phyloP scores from a whole-genome alignment of 2,329 filamentous ascomycete genomes.

The Furcasterigmium furcatum region DNA sequence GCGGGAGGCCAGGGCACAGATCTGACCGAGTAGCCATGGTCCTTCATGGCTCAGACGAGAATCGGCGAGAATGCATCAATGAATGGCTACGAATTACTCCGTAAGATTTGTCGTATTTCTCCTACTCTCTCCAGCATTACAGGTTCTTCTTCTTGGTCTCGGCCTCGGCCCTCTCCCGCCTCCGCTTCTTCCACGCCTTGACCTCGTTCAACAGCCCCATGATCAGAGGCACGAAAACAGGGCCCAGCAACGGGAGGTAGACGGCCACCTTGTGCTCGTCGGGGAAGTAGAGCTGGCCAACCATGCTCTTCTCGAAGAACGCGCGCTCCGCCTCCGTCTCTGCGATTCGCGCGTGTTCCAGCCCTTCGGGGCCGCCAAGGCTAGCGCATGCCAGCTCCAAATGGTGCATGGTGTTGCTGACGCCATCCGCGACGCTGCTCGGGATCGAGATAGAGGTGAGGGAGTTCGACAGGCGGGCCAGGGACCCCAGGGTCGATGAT shows the following conservation, averaged over 20 bases:
- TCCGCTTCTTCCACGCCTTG: constrained; percentile 54
- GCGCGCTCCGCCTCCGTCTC: constrained; percentile 88
- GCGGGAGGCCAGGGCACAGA: too few species aligned
- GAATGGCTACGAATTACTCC: too few species aligned
- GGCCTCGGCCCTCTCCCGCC: constrained; percentile 36
- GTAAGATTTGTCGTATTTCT: neutral
- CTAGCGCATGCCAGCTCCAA: constrained; percentile 73
- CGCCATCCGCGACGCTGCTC: constrained; percentile 78
- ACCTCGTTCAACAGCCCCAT: constrained; percentile 83
- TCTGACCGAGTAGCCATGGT: too few species aligned
- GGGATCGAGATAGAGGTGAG: constrained; percentile 91
- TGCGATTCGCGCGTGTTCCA: constrained; percentile 79
- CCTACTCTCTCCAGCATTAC: neutral
- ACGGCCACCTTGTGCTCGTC: constrained; percentile 98
- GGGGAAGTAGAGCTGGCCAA: constrained; percentile 96
- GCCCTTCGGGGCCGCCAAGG: constrained; percentile 62
- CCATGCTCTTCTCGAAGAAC: constrained; percentile 99
- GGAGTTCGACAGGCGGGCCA: constrained; percentile 80
- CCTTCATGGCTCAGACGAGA: too few species aligned
- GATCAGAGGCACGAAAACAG: constrained; percentile 83
- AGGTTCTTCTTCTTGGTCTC: constrained; percentile 28
- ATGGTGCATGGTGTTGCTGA: constrained; percentile 74
- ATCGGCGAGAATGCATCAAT: too few species aligned
- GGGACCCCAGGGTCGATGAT: constrained; percentile 88
- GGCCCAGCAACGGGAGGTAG: constrained; percentile 86